Base-by-base conservation (phyloP, 306 rosid species). In the Psophocarpus tetragonolobus region DNA sequence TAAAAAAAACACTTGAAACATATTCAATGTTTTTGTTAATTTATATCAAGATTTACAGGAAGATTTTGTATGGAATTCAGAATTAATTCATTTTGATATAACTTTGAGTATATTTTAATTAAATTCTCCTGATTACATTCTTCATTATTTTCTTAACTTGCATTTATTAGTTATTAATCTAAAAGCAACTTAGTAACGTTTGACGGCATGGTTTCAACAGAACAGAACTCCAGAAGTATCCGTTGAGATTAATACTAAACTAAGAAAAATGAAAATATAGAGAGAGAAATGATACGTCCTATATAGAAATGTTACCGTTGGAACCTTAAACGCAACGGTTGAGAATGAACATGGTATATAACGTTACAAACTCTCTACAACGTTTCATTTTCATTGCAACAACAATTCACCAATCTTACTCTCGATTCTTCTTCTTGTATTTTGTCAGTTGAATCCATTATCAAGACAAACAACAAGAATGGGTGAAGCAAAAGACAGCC, bases 401-500 rank as follows among this genome's bases (percentile, higher is more conserved):
- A 47, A 8, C 44, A 17, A 1, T 71, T 13, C 56, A 23, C 18
- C 47, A 29, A 27, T 69, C 74, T 29, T n/a, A n/a, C n/a, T n/a
- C n/a, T n/a, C n/a, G n/a, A 1, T 9, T 41, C 15, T 12, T 41
- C 27, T 47, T 48, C 26, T 68, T 68, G 24, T 17, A 1, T 75
- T 0, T 45, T 66, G 5, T 30, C 17, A 9, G 4, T 36, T 51
- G 20, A 15, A 14, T 44, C 30, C 27, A 3, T 62, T 62, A 4
- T 0, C 0, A 30, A 29, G 1, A 27, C 32, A 39, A 41, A 50
- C 73, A 61, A 27, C 57, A 27, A 38, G 82, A 66, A 92, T 95
- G 99, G 96, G 88, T 0, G 91, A 85, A 86, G 17, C 78, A 41
- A 88, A 86, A 57, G 85, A 88, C 41, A 20, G 87, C 70, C 92